Evolutionary conservation across 768 basidiomycete genomes (phyloP), one percentile per base, ranked within the genome.

Genomic region (Phaeotremella skinneri): DNA sequence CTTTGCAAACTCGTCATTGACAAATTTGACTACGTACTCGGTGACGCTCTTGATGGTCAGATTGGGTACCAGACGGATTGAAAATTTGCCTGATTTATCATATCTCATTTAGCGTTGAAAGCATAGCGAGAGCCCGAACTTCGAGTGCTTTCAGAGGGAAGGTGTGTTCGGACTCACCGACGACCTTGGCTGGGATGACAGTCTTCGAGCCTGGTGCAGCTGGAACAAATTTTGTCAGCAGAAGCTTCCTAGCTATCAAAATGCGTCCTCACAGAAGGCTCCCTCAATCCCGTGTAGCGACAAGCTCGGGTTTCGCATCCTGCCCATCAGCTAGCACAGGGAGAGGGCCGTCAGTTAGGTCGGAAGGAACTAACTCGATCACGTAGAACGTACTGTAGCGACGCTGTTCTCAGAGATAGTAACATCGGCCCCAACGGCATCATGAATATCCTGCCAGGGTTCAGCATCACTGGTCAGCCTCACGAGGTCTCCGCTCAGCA

Each of bases 251-350:
- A 34, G 16, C 4, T 29, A 37, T 4, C 16, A 47, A 16, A 9
- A 17, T 11, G 26, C 11, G 13, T 30, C 66, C 75, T 55, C 43
- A 76, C 75, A 89, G 81, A 93, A 96, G 1, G 92, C 94, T 49
- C 93, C 92, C 78, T 96, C 90, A 68, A 98, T 93, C 11, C 94
- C 94, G 74, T 98, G 93, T 25, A 98, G 79, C 2, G 90, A 92
- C 61, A 98, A 82, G 58, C 87, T 88, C 1, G 93, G 89, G 67
- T 84, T 81, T 49, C 91, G 85, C 93, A 97, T 97, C 66, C 91
- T 85, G 37, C 89, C 90, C 92, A 94, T 98, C 37, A 98, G 80
- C 21, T 88, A 9, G 79, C n/a, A n/a, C n/a, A n/a, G n/a, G n/a
- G n/a, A n/a, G n/a, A n/a, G n/a, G n/a, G n/a, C 90, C 92, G 94